Evolutionary conservation across 768 basidiomycete species (phyloP).

Genomic region (Rickenella mellea): DNA sequence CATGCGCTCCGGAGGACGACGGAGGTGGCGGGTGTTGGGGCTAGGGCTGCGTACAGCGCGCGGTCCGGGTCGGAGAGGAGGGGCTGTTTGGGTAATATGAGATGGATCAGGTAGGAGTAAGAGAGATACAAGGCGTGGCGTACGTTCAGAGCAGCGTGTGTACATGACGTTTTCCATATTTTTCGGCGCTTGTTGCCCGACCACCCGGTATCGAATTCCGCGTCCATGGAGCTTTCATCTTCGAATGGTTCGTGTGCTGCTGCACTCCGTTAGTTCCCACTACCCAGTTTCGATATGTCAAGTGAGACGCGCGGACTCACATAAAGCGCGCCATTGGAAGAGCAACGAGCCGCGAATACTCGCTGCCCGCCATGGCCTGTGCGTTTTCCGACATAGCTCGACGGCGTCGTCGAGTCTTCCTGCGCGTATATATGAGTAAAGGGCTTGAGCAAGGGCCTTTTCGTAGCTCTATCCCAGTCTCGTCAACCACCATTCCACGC

Average conservation of each 20-base stretch:
- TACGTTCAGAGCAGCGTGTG: slow-evolving; percentile 70
- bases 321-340: slow-evolving; percentile 67
- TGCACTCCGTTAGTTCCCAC: slow-evolving; percentile 24
- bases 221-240: slow-evolving; percentile 33
- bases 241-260: slow-evolving; percentile 40
- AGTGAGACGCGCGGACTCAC: slow-evolving; percentile 42
- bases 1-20: slow-evolving; percentile 63
- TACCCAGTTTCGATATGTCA: no score
- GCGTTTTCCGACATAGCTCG: slow-evolving; percentile 68
- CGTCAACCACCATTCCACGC: neutral
- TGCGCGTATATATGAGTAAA: slow-evolving; percentile 77
- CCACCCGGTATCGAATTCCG: slow-evolving; percentile 40
- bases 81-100: slow-evolving; percentile 24
- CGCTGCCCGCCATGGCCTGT: slow-evolving; percentile 90
- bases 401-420: slow-evolving; percentile 82
- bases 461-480: slow-evolving; percentile 61
- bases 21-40: slow-evolving; percentile 59
- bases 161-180: slow-evolving; percentile 85
- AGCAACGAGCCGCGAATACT: slow-evolving; percentile 75
- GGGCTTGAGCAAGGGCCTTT: slow-evolving; percentile 60
- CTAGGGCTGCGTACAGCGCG: slow-evolving; percentile 80
- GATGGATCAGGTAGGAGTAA: neutral
- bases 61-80: slow-evolving; percentile 64
- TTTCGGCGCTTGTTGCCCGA: slow-evolving; percentile 68
- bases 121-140: slow-evolving; percentile 16